Evolutionary conservation across 1,284 basidiomycete species (phyloP), one percentile per base, ranked within the genome.

Genomic region (Crepidotus sp.): DNA sequence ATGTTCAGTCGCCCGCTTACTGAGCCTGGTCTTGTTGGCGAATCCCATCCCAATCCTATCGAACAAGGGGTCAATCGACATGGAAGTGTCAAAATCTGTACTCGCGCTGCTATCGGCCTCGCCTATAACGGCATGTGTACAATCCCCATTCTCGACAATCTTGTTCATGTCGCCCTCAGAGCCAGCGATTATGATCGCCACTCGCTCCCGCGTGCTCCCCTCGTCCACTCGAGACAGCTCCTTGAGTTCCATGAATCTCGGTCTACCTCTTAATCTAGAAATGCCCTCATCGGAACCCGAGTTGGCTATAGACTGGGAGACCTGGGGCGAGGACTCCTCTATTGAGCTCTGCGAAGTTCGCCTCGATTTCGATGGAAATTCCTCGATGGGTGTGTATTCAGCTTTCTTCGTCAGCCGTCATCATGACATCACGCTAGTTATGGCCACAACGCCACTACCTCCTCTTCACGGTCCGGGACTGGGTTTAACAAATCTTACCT

Each of bases 281-380:
- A 58, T 54, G 45, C 54, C 53, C 31, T 52, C 53, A n/a, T 55
- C 61, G 51, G 59, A 68, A 35, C 56, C 61, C 40, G 49, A 61
- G 36, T 53, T 61, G 34, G 52, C 64, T 15, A 57, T 66, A 6
- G 73, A 77, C 44, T 83, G 75, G 71, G 78, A 81, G 40, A 61
- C 67, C 32, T 77, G 75, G 65, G 73, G 74, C 1, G 80, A 83
- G 55, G 79, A 82, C 43, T 62, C 66, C 9, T 67, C 60, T 6
- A 74, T 87, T 49, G 74, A 82, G 30, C 49, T 86, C 5, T 77
- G 70, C 43, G 78, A 82, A 60, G 68, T 83, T 7, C 69, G 68
- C 14, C 27, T 48, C 4, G 34, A 40, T 35, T 58, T 82, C 10
- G 61, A 64, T 14, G 38, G 35, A 15, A 24, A 19, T 27, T 6